A percentile compares a stretch with the other conserved stretches of the same genome.
Conservation (phyloP, 176 grass and related monocot species). For the Musa itinerans region DNA sequence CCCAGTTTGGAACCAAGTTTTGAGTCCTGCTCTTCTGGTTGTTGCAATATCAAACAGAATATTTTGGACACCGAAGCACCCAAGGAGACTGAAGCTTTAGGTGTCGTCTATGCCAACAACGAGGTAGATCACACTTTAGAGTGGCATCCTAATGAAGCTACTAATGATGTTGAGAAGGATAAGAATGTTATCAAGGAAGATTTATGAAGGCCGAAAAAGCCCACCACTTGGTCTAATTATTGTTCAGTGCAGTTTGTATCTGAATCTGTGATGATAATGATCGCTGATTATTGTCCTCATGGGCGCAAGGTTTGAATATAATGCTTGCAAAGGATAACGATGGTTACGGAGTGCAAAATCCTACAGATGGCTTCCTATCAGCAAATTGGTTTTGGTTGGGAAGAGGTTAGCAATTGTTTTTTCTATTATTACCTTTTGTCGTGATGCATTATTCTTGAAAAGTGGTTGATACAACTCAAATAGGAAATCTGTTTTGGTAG, state of each 20-base stretch:
- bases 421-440: too few species aligned
- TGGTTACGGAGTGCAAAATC: too few species aligned
- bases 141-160: constrained; percentile 34
- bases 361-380: too few species aligned
- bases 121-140: constrained; percentile 23
- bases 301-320: background rate
- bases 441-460: too few species aligned
- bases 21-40: constrained; percentile 47
- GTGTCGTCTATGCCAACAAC: background rate
- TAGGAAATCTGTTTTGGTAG: too few species aligned
- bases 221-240: background rate
- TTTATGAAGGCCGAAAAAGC: background rate
- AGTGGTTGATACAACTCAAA: too few species aligned
- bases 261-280: background rate
- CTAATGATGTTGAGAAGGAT: constrained; percentile 16
- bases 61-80: constrained; percentile 29
- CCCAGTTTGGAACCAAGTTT: background rate
- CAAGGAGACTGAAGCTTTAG: constrained; percentile 13
- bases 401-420: too few species aligned
- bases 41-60: constrained; percentile 40
- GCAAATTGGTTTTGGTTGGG: too few species aligned
- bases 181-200: background rate
- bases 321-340: too few species aligned
- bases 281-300: background rate
- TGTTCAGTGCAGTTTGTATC: background rate